phyloP scores from a whole-genome alignment of 1,139 yeast genomes.

The Saccharomycopsis phalli region DNA sequence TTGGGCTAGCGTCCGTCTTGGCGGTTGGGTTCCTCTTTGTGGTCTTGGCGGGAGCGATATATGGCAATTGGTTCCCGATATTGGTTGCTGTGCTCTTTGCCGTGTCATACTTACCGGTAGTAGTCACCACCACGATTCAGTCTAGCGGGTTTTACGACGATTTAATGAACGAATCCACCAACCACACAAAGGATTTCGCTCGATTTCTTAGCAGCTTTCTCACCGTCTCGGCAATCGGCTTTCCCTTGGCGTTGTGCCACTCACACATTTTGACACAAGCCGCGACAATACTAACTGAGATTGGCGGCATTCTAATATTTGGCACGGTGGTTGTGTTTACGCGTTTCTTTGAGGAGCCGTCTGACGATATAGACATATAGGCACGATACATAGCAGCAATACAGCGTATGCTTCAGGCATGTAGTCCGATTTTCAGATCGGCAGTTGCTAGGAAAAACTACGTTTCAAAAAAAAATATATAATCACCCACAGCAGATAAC shows the following conservation, averaged over 20 bases:
- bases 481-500: too few relatives aligned
- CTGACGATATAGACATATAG: too few relatives aligned
- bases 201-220: slow-evolving; percentile 13
- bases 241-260: slow-evolving; percentile 16
- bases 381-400: too few relatives aligned
- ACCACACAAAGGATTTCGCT: slow-evolving; percentile 13
- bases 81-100: slow-evolving; percentile 12
- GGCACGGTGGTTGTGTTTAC: slow-evolving; percentile 17
- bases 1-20: slow-evolving; percentile 15
- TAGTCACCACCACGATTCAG: slow-evolving; percentile 9
- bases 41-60: slow-evolving; percentile 19
- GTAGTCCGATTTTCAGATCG: too few relatives aligned
- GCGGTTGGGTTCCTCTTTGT: slow-evolving; percentile 19
- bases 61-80: slow-evolving; percentile 18
- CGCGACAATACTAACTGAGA: slow-evolving; percentile 16
- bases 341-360: slow-evolving; percentile 10
- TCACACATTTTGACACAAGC: slow-evolving; percentile 10
- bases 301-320: slow-evolving; percentile 15
- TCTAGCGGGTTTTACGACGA: slow-evolving; percentile 17
- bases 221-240: slow-evolving; percentile 14
- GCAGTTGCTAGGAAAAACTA: too few relatives aligned
- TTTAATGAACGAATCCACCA: slow-evolving; percentile 16
- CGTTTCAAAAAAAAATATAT: too few relatives aligned
- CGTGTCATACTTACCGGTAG: slow-evolving; percentile 15
- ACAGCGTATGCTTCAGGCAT: too few relatives aligned